These are phyloP conservation scores for Hirsutella minnesotensis DNA, from an alignment of 2,329 filamentous ascomycete species.

Conservation along the genomic window DNA sequence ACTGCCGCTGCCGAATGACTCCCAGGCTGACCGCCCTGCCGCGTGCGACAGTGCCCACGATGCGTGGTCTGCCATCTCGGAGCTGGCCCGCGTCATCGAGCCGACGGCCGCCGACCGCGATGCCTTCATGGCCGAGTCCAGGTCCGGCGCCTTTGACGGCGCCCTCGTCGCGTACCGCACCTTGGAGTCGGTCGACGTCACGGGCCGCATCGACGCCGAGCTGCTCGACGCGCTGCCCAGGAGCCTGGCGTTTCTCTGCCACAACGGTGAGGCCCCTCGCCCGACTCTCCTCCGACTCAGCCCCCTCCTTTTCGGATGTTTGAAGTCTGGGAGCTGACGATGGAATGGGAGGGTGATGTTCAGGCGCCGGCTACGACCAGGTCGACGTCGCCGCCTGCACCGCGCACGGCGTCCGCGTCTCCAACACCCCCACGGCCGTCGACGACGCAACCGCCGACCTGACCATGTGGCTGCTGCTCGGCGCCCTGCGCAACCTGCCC, in stretches of 20 bases:
- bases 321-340: neutral
- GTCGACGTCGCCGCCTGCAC: conserved; percentile 64
- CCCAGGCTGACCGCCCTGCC: neutral
- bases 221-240: conserved; percentile 46
- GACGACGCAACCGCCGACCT: conserved; percentile 77
- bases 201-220: conserved; percentile 60
- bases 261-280: conserved; percentile 39
- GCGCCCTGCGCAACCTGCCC: conserved; percentile 65
- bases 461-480: conserved; percentile 70
- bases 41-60: conserved; percentile 43
- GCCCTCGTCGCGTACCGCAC: conserved; percentile 58
- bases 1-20: neutral
- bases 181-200: conserved; percentile 50
- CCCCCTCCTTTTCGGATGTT: too few relatives aligned
- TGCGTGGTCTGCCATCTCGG: conserved; percentile 48
- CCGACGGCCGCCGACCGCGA: conserved; percentile 49
- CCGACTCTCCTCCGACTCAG: too few relatives aligned
- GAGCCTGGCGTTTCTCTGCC: conserved; percentile 45
- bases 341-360: neutral
- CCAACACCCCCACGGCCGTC: conserved; percentile 71
- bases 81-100: conserved; percentile 52
- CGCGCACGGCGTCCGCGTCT: conserved; percentile 53
- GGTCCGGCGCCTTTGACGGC: conserved; percentile 52
- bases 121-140: conserved; percentile 59
- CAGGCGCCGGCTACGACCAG: conserved; percentile 77